Percentiles rank a stretch among this genome's conserved stretches.
Evolutionary conservation across 2,329 filamentous ascomycete genomes (phyloP).

Genomic region (Trichophyton benhamiae): DNA sequence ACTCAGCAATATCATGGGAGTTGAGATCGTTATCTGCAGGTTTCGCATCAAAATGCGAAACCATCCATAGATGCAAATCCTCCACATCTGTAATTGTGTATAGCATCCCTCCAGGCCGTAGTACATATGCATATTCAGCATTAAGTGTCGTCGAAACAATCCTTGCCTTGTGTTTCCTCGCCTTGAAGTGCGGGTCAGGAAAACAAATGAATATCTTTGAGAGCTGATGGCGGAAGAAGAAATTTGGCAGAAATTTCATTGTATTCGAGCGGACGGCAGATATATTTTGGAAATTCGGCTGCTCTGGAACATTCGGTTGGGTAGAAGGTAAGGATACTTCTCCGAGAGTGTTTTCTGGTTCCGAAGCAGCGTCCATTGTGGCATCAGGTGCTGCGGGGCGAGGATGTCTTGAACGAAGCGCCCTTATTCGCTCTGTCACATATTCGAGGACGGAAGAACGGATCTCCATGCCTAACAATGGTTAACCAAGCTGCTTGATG

Average conservation of each 20-base stretch:
- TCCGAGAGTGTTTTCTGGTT: not conserved
- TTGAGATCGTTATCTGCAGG: constrained; percentile 50
- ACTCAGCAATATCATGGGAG: constrained; percentile 47
- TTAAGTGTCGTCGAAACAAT: constrained; percentile 83
- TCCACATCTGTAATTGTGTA: constrained; percentile 98
- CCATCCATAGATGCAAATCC: constrained; percentile 89
- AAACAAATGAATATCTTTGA: constrained; percentile 95
- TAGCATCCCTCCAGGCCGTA: constrained; percentile 70
- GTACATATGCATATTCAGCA: constrained; percentile 82
- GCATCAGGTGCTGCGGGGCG: constrained; percentile 18
- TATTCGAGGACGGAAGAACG: constrained; percentile 80
- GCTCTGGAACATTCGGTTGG: not conserved
- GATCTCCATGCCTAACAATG: constrained; percentile 69
- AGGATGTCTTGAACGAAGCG: constrained; percentile 48
- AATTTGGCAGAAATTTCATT: constrained; percentile 99
- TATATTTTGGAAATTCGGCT: constrained; percentile 62
- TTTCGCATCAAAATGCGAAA: constrained; percentile 63
- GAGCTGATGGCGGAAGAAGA: constrained; percentile 72
- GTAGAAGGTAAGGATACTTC: not conserved
- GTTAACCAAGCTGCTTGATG: not conserved
- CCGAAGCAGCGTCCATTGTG: constrained; percentile 1
- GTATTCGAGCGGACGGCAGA: constrained; percentile 83
- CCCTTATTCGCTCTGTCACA: constrained; percentile 75
- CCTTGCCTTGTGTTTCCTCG: constrained; percentile 88
- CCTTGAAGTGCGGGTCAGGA: constrained; percentile 95